Evolutionary conservation across 257 asterid species (phyloP).

Genomic region (Parsonsia alboflavescens): DNA sequence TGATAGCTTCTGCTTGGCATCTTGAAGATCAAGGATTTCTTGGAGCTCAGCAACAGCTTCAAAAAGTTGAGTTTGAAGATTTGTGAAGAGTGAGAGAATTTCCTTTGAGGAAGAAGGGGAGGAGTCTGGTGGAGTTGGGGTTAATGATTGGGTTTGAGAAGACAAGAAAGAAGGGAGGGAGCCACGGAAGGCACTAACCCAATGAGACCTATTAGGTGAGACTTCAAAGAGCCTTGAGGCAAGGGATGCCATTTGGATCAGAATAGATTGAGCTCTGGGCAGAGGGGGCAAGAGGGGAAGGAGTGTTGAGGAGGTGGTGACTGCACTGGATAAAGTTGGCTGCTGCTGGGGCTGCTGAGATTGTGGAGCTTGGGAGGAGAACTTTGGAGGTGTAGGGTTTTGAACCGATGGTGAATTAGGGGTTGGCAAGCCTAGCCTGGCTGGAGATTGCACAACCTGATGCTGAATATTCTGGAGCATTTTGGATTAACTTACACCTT

Average conservation of each 20-base stretch:
- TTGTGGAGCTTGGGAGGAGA: constrained; percentile 51
- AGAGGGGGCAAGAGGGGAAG: constrained; percentile 93
- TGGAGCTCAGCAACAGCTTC: constrained; percentile 90
- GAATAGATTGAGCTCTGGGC: constrained; percentile 80
- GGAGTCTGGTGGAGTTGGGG: constrained; percentile 37
- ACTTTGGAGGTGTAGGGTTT: constrained; percentile 56
- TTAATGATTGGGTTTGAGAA: constrained; percentile 44
- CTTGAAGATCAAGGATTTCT: constrained; percentile 90
- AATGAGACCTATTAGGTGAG: constrained; percentile 68
- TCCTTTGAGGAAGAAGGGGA: constrained; percentile 61
- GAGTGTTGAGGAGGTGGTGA: constrained; percentile 61
- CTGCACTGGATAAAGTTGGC: constrained; percentile 27
- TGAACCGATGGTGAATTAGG: constrained; percentile 86
- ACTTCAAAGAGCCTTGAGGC: constrained; percentile 79
- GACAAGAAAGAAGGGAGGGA: constrained; percentile 70
- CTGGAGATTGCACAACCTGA: constrained; percentile 88
- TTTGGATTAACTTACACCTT: constrained; percentile 11
- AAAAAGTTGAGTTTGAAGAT: constrained; percentile 69
- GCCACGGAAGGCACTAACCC: constrained; percentile 76
- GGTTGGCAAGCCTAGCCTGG: constrained; percentile 79
- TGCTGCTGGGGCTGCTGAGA: constrained; percentile 43
- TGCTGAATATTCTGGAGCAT: constrained; percentile 73
- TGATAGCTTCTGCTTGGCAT: constrained; percentile 58
- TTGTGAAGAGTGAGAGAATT: constrained; percentile 46
- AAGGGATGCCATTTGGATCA: constrained; percentile 79